Base-by-base conservation (phyloP, 1,284 basidiomycete species). In the Laetiporus sulphureus region DNA sequence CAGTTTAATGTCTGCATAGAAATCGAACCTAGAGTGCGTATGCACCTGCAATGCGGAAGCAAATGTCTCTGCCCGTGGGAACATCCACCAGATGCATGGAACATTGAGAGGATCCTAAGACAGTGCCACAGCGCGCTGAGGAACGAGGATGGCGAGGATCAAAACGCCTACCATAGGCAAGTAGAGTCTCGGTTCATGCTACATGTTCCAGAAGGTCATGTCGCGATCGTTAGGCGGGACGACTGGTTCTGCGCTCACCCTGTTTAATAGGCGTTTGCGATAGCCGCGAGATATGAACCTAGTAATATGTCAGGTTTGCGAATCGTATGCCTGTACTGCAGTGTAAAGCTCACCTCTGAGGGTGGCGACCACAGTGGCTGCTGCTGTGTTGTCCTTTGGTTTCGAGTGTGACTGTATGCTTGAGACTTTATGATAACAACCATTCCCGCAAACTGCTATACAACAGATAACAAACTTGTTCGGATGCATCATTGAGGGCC, bases 101-200 rank as follows among this genome's bases (percentile, higher is more conserved):
- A 92, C 86, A 91, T 90, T 3, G 89, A 89, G 0, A 92, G 66
- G 24, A 91, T 78, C 89, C 89, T 91, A n/a, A n/a, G n/a, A n/a
- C n/a, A n/a, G n/a, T n/a, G n/a, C n/a, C n/a, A n/a, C n/a, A 3
- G 38, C 45, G 19, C 15, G 19, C 29, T 27, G 25, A 27, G 25
- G 13, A 13, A 27, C 25, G 8, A n/a, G 38, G 11, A 46, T 20
- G 25, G 21, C 16, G 24, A 29, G n/a, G n/a, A n/a, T n/a, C n/a
- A n/a, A n/a, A n/a, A 32, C 57, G 46, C 57, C 46, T 57, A 83
- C 87, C 88, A 91, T 21, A 91, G 66, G 58, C 89, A 91, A 0
- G 73, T 76, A 0, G 87, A 89, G n/a, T 80, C 67, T 5, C 61
- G 61, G 40, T 67, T 75, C 51, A 93, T 76, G 38, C 83, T 86